phyloP scores from a whole-genome alignment of 1,139 yeast species.

The Debaryomyces udenii region DNA sequence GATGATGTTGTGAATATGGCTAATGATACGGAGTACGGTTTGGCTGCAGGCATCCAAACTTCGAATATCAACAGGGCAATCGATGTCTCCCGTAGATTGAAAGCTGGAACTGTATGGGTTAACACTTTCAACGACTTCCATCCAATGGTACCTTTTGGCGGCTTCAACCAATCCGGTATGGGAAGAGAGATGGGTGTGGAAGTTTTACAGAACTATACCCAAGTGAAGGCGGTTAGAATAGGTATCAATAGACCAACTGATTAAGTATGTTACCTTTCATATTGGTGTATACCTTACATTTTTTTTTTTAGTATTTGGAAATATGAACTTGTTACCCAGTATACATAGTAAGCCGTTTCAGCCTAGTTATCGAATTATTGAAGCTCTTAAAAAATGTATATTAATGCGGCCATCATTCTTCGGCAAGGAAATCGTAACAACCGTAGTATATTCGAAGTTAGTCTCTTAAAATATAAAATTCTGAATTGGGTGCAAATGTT shows the following conservation, averaged over 20 bases:
- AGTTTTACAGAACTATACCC: constrained; percentile 29
- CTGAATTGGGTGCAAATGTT: no score
- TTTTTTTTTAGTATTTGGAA: no score
- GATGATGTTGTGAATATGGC: constrained; percentile 31
- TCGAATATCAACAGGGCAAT: constrained; percentile 53
- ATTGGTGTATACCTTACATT: no score
- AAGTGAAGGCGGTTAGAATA: constrained; percentile 27
- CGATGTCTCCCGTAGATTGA: constrained; percentile 26
- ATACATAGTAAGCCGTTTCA: no score
- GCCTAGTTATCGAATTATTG: no score
- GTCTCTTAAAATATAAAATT: no score
- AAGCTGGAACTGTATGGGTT: constrained; percentile 32
- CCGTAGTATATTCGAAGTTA: no score
- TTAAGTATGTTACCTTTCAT: not conserved
- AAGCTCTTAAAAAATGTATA: no score
- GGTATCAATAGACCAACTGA: constrained; percentile 5
- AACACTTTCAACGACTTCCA: constrained; percentile 33
- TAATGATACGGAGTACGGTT: constrained; percentile 54
- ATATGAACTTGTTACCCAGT: no score
- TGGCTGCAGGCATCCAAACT: constrained; percentile 79
- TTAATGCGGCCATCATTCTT: no score
- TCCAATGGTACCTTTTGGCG: constrained; percentile 34
- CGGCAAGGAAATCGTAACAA: no score
- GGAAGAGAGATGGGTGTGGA: constrained; percentile 35
- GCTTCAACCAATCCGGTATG: constrained; percentile 32